Conservation (phyloP, 176 grass and related monocot genomes). For the Ampelocalamus luodianensis region DNA sequence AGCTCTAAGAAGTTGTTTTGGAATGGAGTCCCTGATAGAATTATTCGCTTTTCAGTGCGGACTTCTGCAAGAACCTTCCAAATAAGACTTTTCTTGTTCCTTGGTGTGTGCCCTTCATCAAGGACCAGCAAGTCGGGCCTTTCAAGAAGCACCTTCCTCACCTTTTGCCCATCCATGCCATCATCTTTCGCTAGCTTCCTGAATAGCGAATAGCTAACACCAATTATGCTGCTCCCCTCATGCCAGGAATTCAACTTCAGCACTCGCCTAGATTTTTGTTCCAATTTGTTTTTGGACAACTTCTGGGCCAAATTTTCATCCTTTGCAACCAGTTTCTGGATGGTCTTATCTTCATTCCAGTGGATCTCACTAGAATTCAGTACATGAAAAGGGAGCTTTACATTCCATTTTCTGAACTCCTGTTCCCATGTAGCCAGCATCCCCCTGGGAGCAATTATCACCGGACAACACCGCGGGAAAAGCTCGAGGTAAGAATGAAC, state of each 20-base stretch:
- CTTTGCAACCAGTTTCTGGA: slow-evolving; percentile 23
- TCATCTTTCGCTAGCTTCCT: slow-evolving; percentile 45
- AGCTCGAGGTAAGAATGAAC: slow-evolving; percentile 73
- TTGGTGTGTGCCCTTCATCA: slow-evolving; percentile 86
- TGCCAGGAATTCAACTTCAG: slow-evolving; percentile 74
- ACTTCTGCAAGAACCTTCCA: slow-evolving; percentile 67
- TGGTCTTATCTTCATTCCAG: slow-evolving; percentile 52
- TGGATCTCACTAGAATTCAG: slow-evolving; percentile 59
- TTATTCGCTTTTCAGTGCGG: slow-evolving; percentile 63
- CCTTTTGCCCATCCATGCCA: slow-evolving; percentile 30
- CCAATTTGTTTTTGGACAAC: slow-evolving; percentile 27
- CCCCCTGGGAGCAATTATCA: slow-evolving; percentile 74
- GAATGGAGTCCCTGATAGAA: slow-evolving; percentile 84
- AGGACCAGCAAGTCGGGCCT: slow-evolving; percentile 71
- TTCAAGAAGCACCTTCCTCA: slow-evolving; percentile 52
- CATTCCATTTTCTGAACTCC: slow-evolving; percentile 81
- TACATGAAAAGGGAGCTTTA: slow-evolving; percentile 73
- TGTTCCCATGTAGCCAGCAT: slow-evolving; percentile 74
- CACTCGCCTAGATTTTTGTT: slow-evolving; percentile 29
- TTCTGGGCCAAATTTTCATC: slow-evolving; percentile 35
- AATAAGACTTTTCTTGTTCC: slow-evolving; percentile 56
- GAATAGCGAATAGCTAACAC: slow-evolving; percentile 78
- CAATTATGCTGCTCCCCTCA: slow-evolving; percentile 68
- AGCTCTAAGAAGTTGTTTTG: slow-evolving; percentile 87
- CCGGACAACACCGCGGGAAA: slow-evolving; percentile 60